These are phyloP conservation scores for Echeveria elegans DNA, from an alignment of 164 flowering plant species.

Conservation along the genomic window DNA sequence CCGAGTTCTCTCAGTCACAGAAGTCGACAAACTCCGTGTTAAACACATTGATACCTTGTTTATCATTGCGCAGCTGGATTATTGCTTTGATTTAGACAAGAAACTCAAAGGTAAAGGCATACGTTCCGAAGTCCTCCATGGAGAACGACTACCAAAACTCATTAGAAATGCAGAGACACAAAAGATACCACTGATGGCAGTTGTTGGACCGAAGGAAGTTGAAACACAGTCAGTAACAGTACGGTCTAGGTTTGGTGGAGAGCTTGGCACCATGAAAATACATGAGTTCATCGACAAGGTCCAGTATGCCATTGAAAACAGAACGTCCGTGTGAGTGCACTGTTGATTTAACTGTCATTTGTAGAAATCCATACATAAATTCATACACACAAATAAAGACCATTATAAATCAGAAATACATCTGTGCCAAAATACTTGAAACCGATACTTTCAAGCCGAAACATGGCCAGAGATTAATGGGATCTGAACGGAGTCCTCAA, in stretches of 20 bases:
- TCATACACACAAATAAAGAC: too few relatives aligned
- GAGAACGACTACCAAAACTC: slow-evolving; percentile 86
- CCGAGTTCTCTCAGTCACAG: too few relatives aligned
- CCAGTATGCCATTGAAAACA: slow-evolving; percentile 36
- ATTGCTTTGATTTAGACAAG: slow-evolving; percentile 48
- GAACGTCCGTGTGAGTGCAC: slow-evolving; percentile 25
- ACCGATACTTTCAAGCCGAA: too few relatives aligned
- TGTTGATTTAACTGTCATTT: neutral
- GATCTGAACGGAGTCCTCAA: too few relatives aligned
- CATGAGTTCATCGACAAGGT: slow-evolving; percentile 55
- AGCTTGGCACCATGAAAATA: slow-evolving; percentile 60
- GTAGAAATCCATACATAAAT: too few relatives aligned
- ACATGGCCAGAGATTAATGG: too few relatives aligned
- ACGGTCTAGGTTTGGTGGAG: slow-evolving; percentile 79
- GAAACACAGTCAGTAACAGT: slow-evolving; percentile 64
- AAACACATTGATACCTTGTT: neutral
- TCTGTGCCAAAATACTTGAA: too few relatives aligned
- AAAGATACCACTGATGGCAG: slow-evolving; percentile 89
- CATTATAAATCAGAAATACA: too few relatives aligned
- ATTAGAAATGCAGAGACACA: slow-evolving; percentile 85
- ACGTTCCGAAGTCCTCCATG: slow-evolving; percentile 78
- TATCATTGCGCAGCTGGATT: slow-evolving; percentile 43
- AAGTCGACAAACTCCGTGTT: neutral
- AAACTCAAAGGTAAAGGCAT: slow-evolving; percentile 50
- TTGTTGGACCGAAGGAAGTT: slow-evolving; percentile 89